Base-by-base conservation (phyloP, 148 eudicot genomes). In the Limonium bicolor region DNA sequence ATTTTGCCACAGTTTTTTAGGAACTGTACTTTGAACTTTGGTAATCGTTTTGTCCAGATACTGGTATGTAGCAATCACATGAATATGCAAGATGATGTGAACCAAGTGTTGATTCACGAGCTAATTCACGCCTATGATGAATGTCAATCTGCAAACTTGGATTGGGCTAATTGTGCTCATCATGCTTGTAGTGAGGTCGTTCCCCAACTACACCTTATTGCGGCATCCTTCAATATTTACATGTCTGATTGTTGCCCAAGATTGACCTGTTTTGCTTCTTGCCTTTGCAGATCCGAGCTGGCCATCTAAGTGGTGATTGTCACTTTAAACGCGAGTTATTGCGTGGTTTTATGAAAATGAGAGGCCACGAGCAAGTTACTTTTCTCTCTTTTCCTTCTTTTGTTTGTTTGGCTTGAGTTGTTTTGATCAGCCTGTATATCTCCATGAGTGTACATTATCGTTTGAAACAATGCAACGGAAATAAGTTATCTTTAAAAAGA, bases 231-330 rank as follows among this genome's bases (percentile, higher is more conserved):
- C n/a, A n/a, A n/a, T n/a, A n/a, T n/a, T n/a, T n/a, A n/a, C n/a
- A n/a, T n/a, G n/a, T n/a, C n/a, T n/a, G n/a, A n/a, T n/a, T n/a
- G n/a, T n/a, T n/a, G n/a, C n/a, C n/a, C n/a, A n/a, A n/a, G n/a
- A n/a, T n/a, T n/a, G n/a, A n/a, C n/a, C n/a, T n/a, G n/a, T n/a
- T n/a, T n/a, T n/a, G n/a, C n/a, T n/a, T n/a, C n/a, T n/a, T n/a
- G n/a, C n/a, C n/a, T n/a, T n/a, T 43, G 13, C 20, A 81, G 86
- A 88, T 88, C 27, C 78, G 97, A 44, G 94, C 97, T 36, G 94
- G 84, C n/a, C 97, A 83, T 68, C 61, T 88, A 26, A 84, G 97
- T 58, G 96, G 96, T 48, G 97, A 88, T 50, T 88, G 97, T 40
- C 94, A 83, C 64, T 77, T 58, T 46, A 88, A 83, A 42, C 72